A percentile compares a stretch with the other conserved stretches of the same genome.
These are phyloP conservation scores for Fusarium concolor DNA, from an alignment of 2,329 filamentous ascomycete species.

Conservation along the genomic window DNA sequence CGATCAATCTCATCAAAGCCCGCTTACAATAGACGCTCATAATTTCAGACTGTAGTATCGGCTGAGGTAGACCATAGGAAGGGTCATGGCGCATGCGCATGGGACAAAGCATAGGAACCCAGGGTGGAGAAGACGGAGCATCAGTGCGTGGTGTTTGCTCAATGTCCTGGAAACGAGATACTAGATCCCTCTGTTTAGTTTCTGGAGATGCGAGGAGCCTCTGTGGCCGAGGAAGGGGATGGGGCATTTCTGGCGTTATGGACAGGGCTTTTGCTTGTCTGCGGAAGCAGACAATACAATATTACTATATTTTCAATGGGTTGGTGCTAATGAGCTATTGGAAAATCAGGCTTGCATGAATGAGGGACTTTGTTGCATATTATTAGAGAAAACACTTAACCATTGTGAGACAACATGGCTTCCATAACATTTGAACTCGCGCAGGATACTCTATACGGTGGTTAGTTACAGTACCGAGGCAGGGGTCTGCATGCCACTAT, in stretches of 20 bases:
- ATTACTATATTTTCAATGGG: slow-evolving; percentile 3
- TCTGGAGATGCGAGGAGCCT: slow-evolving; percentile 31
- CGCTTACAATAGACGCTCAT: slow-evolving; percentile 29
- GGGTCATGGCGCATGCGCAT: slow-evolving; percentile 8
- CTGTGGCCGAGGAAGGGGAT: slow-evolving; percentile 22
- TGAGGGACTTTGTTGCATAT: background rate
- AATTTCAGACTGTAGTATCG: slow-evolving; percentile 15
- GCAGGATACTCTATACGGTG: background rate
- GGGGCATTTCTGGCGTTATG: slow-evolving; percentile 42
- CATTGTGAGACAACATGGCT: background rate
- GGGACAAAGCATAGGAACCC: slow-evolving; percentile 8
- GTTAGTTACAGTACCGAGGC: background rate
- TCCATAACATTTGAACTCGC: background rate
- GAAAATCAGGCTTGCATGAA: background rate
- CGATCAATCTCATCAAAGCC: slow-evolving; percentile 18
- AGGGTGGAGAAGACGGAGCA: slow-evolving; percentile 6
- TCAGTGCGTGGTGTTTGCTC: slow-evolving; percentile 5
- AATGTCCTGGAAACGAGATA: slow-evolving; percentile 7
- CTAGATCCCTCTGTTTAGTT: slow-evolving; percentile 8
- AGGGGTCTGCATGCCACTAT: background rate
- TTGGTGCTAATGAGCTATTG: background rate
- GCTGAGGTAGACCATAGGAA: slow-evolving; percentile 1
- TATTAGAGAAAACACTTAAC: background rate
- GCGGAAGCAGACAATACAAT: slow-evolving; percentile 36
- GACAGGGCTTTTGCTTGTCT: slow-evolving; percentile 31